Evolutionary conservation across 1,139 yeast species (phyloP).

Genomic region (Diutina scorzettiae): DNA sequence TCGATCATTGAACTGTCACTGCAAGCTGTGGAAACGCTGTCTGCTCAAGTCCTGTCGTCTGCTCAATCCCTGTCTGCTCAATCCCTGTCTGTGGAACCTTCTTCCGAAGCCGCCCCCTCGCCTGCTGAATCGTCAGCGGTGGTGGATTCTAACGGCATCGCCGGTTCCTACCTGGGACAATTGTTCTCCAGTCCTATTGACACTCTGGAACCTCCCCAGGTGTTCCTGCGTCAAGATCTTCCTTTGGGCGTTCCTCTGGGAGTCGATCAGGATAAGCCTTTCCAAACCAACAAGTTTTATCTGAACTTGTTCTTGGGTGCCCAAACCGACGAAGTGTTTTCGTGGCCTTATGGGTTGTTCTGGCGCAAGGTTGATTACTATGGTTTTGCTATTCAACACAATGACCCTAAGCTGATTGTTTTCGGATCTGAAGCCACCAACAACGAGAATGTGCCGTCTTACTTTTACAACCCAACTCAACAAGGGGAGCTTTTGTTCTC

Average conservation of each 20-base stretch:
- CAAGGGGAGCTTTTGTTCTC: conserved; percentile 43
- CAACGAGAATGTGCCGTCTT: conserved; percentile 17
- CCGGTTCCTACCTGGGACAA: not conserved
- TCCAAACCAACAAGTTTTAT: conserved; percentile 76
- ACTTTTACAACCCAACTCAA: conserved; percentile 38
- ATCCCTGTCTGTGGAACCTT: not conserved
- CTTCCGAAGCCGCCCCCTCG: not conserved
- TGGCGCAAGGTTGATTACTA: conserved; percentile 27
- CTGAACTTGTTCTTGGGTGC: conserved; percentile 60
- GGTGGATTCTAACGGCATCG: not conserved
- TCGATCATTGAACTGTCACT: not conserved
- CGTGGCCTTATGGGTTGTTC: conserved; percentile 79
- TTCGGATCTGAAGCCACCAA: conserved; percentile 8
- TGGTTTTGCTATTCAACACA: conserved; percentile 64
- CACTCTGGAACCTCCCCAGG: not conserved
- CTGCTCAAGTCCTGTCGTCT: not conserved
- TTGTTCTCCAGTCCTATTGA: not conserved
- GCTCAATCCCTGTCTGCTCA: not conserved
- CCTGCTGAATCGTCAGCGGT: not conserved
- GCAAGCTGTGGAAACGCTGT: not conserved
- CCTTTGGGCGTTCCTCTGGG: conserved; percentile 41
- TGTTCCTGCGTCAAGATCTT: not conserved
- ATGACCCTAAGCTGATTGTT: conserved; percentile 40
- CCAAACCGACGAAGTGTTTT: conserved; percentile 57
- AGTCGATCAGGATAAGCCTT: conserved; percentile 37